These are phyloP conservation scores for Microbotryum violaceum DNA, from an alignment of 1,284 basidiomycete species.

Conservation along the genomic window DNA sequence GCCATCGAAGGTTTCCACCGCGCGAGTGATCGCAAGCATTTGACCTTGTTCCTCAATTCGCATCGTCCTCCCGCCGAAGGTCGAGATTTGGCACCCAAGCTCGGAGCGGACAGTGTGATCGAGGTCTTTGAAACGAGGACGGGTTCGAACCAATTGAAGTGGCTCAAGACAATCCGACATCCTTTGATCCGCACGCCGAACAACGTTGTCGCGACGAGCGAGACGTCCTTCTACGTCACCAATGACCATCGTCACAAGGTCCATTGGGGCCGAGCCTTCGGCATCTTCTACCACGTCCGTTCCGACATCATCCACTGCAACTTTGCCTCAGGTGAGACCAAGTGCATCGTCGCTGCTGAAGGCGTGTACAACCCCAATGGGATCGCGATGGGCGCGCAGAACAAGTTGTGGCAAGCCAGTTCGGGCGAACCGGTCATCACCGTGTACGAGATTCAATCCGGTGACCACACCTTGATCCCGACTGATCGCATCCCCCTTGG, in stretches of 20 bases:
- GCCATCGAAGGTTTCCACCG: conserved; percentile 65
- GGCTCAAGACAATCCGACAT: conserved; percentile 55
- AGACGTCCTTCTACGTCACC: conserved; percentile 58
- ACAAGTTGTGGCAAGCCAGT: conserved; percentile 23
- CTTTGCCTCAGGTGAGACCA: neutral
- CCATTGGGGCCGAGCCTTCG: conserved; percentile 45
- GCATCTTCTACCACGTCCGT: conserved; percentile 4
- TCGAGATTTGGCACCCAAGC: conserved; percentile 40
- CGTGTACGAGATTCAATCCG: conserved; percentile 19
- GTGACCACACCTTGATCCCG: conserved; percentile 24
- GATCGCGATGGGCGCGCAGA: conserved; percentile 23
- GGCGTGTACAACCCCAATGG: conserved; percentile 30
- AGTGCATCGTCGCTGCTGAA: conserved; percentile 27
- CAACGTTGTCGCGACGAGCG: conserved; percentile 58
- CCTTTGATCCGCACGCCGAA: conserved; percentile 59
- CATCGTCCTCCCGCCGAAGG: conserved; percentile 49
- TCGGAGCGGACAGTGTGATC: conserved; percentile 61
- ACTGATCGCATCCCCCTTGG: conserved; percentile 15
- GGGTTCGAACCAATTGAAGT: conserved; percentile 47
- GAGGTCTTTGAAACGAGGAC: conserved; percentile 59
- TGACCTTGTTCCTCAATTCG: conserved; percentile 62
- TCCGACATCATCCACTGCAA: conserved; percentile 31
- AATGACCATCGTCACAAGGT: conserved; percentile 56
- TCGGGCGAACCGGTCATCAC: conserved; percentile 18
- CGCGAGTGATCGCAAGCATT: conserved; percentile 46